These are phyloP conservation scores for Periglandula ipomoeae DNA, from an alignment of 2,329 filamentous ascomycete species.

Conservation along the genomic window DNA sequence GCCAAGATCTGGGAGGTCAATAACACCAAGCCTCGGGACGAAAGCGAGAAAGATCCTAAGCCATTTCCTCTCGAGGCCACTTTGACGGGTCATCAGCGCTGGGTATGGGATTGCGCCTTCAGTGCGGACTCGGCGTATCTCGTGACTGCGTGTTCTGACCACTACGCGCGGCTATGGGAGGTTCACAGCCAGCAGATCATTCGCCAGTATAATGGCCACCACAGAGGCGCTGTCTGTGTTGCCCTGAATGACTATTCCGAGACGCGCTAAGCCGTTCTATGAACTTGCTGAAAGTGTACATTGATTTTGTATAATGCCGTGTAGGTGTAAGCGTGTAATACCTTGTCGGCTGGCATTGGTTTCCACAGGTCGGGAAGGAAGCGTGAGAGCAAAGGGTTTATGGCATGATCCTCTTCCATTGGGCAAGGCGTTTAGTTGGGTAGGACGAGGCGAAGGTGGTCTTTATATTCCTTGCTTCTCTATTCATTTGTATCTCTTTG, in stretches of 20 bases:
- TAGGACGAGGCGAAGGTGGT: background rate
- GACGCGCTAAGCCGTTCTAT: constrained; percentile 26
- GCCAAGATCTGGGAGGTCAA: constrained; percentile 91
- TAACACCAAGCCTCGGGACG: constrained; percentile 49
- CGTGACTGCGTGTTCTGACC: constrained; percentile 87
- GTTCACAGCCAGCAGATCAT: constrained; percentile 80
- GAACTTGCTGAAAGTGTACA: too few species aligned
- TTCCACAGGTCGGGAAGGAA: too few species aligned
- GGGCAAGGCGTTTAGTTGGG: background rate
- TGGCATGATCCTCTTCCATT: background rate
- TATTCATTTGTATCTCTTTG: too few species aligned
- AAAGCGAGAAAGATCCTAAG: constrained; percentile 32
- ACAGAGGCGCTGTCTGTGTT: constrained; percentile 84
- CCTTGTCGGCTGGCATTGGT: too few species aligned
- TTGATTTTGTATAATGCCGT: too few species aligned
- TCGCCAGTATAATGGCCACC: constrained; percentile 89
- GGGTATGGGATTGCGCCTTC: constrained; percentile 97
- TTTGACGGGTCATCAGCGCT: constrained; percentile 81
- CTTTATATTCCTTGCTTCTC: background rate
- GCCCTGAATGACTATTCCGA: constrained; percentile 80
- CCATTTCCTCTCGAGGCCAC: constrained; percentile 78
- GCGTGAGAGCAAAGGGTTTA: too few species aligned
- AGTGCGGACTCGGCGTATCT: constrained; percentile 88
- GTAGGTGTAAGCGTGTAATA: too few species aligned
- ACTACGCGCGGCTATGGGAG: constrained; percentile 90